phyloP scores from a whole-genome alignment of 306 rosid genomes.

The Medicago ruthenica region DNA sequence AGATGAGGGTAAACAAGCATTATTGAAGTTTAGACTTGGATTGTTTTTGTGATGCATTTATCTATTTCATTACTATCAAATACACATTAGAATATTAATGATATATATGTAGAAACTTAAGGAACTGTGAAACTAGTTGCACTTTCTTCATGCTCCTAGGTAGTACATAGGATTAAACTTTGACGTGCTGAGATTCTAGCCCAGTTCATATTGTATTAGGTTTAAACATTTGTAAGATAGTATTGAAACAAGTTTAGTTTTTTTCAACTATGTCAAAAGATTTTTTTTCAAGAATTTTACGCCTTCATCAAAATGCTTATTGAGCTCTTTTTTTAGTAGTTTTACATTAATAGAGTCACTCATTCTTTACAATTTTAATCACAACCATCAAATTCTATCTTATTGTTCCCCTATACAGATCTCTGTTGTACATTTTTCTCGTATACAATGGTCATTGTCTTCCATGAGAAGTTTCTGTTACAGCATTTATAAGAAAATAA shows the following conservation, averaged over 20 bases:
- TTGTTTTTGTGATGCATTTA: neutral
- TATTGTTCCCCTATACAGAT: too few relatives aligned
- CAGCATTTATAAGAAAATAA: neutral
- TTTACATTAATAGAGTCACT: neutral
- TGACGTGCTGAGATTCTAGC: neutral
- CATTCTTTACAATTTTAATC: neutral
- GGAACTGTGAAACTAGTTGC: slow-evolving; percentile 5
- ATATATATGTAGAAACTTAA: slow-evolving; percentile 11
- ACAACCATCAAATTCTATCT: neutral
- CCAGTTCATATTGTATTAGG: neutral
- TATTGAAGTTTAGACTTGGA: neutral
- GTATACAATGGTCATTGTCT: too few relatives aligned
- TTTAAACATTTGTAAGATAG: neutral
- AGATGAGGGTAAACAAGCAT: slow-evolving; percentile 7
- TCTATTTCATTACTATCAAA: neutral
- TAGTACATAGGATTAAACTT: neutral
- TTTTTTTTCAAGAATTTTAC: neutral
- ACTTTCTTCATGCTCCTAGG: neutral
- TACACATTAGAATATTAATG: neutral
- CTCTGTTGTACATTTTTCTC: too few relatives aligned
- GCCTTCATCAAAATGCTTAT: neutral
- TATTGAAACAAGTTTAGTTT: neutral
- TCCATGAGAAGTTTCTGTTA: too few relatives aligned
- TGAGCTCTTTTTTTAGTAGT: too few relatives aligned
- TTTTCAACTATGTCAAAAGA: neutral